These are phyloP conservation scores for Chaetomium fimeti DNA, from an alignment of 495 filamentous ascomycete genomes.

Conservation along the genomic window DNA sequence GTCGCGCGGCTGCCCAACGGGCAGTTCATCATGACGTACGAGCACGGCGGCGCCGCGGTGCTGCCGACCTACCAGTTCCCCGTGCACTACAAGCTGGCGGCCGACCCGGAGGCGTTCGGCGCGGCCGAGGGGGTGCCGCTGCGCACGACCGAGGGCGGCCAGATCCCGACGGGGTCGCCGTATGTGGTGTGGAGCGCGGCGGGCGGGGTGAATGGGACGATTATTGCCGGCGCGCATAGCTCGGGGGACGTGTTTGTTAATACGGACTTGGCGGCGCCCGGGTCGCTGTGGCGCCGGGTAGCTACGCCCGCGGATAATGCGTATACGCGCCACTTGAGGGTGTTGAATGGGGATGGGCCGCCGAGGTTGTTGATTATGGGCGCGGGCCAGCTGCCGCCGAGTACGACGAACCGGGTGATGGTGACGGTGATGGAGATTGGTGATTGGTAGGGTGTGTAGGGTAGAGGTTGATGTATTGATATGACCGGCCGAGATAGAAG, in stretches of 20 bases:
- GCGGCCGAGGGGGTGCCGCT: constrained; percentile 44
- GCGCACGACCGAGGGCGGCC: constrained; percentile 45
- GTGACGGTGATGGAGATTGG: constrained; percentile 11
- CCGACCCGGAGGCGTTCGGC: constrained; percentile 54
- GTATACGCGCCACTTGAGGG: constrained; percentile 9
- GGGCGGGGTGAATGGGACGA: constrained; percentile 57
- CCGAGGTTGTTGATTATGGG: constrained; percentile 12
- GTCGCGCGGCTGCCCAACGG: constrained; percentile 58
- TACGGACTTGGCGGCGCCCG: constrained; percentile 4
- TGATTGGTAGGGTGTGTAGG: not conserved
- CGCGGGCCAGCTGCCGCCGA: constrained; percentile 7
- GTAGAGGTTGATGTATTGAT: not conserved
- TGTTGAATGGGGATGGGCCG: constrained; percentile 4
- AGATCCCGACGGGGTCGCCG: constrained; percentile 53
- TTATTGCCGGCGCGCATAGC: constrained; percentile 44
- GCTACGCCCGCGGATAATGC: not conserved
- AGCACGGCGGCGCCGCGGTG: constrained; percentile 57
- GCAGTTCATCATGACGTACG: constrained; percentile 62
- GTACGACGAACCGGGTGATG: constrained; percentile 1
- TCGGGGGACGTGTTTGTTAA: constrained; percentile 12
- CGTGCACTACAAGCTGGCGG: constrained; percentile 53
- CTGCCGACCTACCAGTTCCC: constrained; percentile 41
- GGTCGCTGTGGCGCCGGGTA: not conserved
- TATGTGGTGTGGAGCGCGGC: constrained; percentile 56
- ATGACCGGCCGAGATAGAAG: not conserved